These are phyloP conservation scores for Cordyceps militaris DNA, from an alignment of 2,329 filamentous ascomycete species.

Conservation along the genomic window DNA sequence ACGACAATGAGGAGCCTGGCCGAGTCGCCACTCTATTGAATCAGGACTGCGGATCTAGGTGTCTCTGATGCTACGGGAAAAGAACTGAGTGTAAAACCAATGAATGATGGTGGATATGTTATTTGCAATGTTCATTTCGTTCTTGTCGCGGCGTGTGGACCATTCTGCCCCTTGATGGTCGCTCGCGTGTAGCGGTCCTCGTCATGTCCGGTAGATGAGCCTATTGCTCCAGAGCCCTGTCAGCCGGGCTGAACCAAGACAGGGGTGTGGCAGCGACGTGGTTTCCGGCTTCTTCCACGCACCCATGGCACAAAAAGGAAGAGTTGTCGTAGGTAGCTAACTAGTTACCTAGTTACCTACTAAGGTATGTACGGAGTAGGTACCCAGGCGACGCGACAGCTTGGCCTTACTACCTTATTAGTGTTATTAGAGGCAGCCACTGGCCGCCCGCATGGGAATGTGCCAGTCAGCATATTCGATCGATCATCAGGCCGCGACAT, in stretches of 20 bases:
- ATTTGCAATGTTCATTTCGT: conserved; percentile 11
- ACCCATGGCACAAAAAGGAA: not conserved
- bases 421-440: not conserved
- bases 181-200: not conserved
- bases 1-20: not conserved
- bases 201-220: conserved; percentile 11
- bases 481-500: not conserved
- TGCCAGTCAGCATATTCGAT: not conserved
- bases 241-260: conserved; percentile 4
- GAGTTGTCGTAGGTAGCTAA: no score
- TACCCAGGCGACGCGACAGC: not conserved
- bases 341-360: no score
- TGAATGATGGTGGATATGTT: conserved; percentile 7
- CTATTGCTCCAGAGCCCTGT: conserved; percentile 4
- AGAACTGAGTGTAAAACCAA: not conserved
- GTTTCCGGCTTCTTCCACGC: conserved; percentile 14
- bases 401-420: conserved; percentile 1
- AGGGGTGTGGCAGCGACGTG: not conserved
- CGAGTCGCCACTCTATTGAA: conserved; percentile 2
- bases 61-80: not conserved
- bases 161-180: not conserved
- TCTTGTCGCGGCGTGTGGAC: conserved; percentile 2
- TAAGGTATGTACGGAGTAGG: not conserved
- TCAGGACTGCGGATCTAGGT: not conserved
- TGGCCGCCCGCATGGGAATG: not conserved